Evolutionary conservation across 2,329 filamentous ascomycete genomes (phyloP).

Genomic region (Alternaria ventricosa): DNA sequence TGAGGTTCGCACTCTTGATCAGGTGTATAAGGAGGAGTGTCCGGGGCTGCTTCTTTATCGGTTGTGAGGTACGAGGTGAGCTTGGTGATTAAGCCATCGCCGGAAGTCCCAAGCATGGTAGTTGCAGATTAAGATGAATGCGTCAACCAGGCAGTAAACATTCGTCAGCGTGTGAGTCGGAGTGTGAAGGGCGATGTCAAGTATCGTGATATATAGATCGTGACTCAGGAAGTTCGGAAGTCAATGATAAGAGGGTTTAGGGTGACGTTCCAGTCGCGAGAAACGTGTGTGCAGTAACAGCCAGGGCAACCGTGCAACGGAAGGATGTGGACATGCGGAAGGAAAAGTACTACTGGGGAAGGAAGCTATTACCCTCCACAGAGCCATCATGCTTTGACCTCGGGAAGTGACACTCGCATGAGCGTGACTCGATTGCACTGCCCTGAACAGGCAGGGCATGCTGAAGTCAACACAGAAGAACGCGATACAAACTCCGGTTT

Average conservation of each 20-base stretch:
- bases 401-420: background rate
- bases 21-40: background rate
- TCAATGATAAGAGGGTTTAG: background rate
- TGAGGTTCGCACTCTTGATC: background rate
- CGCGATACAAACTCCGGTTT: background rate
- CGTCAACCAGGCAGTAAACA: background rate
- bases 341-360: background rate
- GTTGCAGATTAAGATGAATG: background rate
- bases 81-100: slow-evolving; percentile 7
- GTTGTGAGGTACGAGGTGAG: slow-evolving; percentile 5
- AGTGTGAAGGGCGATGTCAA: background rate
- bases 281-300: background rate
- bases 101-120: slow-evolving; percentile 1
- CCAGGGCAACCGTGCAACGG: background rate
- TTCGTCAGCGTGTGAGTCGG: background rate
- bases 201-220: background rate
- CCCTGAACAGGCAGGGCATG: background rate
- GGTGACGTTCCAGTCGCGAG: background rate
- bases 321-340: background rate
- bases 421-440: background rate
- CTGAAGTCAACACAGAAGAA: background rate
- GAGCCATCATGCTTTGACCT: background rate
- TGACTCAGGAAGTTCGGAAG: background rate
- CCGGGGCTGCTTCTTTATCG: background rate
- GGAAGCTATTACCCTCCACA: background rate